Evolutionary conservation across 371 early-diverging fungal species (phyloP), one percentile per base, ranked within the genome.

Genomic region (Mucor velutinosus): DNA sequence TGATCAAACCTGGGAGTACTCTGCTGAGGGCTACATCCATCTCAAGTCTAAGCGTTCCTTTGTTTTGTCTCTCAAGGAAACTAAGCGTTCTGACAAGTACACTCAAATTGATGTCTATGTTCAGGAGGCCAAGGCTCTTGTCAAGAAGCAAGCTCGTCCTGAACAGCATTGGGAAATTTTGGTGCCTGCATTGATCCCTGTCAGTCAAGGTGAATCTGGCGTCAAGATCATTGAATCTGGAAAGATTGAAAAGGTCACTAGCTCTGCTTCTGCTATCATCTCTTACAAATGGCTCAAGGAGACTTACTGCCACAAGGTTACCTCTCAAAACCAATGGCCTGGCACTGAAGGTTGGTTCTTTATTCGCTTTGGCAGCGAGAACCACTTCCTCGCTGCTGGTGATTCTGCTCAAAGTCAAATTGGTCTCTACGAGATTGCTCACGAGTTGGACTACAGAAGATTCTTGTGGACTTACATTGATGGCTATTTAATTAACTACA

Each of bases 401-500:
- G 67, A 65, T 35, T 72, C 78, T 19, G 65, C 76, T 61, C 72
- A 74, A 35, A 67, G 72, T 53, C 58, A 69, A 62, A 75, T 81
- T 43, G 77, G 82, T 19, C 51, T 81, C 35, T 76, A 77, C 37
- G 35, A 72, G 27, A 47, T 81, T 6, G 29, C 66, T n/a, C 71
- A 74, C 7, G 58, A 67, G 17, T 58, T 60, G 12, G 78, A 79
- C 59, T 70, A 80, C 51, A 76, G 73, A 62, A 75, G 80, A 43
- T 78, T 76, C 64, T 75, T 87, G 56, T 87, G 87, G 87, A 71
- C 77, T 47, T 83, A 77, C 62, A 67, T 82, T 27, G 77, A 77
- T 27, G 85, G 85, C 11, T 81, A 83, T 39, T 66, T 87, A 67
- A 77, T 87, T 72, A 87, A 87, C 73, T 81, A 83, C 66, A 75